Evolutionary conservation across 108 stramenopile genomes (phyloP).

Genomic region (Discostella pseudostelligera): DNA sequence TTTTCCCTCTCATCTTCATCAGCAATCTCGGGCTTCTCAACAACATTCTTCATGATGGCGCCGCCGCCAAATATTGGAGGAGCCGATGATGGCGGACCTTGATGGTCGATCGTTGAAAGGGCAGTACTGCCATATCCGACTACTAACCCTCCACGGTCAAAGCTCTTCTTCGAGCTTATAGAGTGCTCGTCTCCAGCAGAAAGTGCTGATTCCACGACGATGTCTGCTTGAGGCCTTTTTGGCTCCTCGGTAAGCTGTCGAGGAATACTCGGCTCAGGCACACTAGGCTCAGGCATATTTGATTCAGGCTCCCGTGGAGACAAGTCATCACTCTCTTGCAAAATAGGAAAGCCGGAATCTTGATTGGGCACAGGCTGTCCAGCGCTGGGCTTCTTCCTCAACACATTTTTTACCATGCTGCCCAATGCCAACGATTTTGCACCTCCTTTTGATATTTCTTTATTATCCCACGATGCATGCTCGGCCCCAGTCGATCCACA

Average conservation of each 20-base stretch:
- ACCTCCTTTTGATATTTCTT: conserved; percentile 10
- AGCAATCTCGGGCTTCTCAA: conserved; percentile 1
- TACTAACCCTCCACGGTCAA: neutral
- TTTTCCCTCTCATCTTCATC: conserved; percentile 22
- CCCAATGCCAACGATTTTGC: conserved; percentile 14
- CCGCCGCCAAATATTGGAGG: conserved; percentile 23
- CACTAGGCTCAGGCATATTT: too few species aligned
- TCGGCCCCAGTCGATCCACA: conserved; percentile 25
- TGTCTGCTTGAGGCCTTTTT: neutral
- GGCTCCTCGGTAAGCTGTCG: neutral
- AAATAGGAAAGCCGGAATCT: neutral
- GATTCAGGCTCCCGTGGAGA: too few species aligned
- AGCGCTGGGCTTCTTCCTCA: conserved; percentile 1
- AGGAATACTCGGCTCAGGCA: neutral
- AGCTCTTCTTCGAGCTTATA: neutral
- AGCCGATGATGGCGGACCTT: conserved; percentile 29
- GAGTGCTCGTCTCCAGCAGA: neutral
- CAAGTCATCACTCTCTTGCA: too few species aligned
- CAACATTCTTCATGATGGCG: conserved; percentile 1
- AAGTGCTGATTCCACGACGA: conserved; percentile 2
- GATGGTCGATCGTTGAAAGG: neutral
- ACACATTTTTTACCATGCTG: conserved; percentile 18
- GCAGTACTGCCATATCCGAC: neutral
- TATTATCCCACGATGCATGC: conserved; percentile 25
- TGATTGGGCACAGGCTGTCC: neutral